Evolutionary conservation across 2,329 filamentous ascomycete genomes (phyloP).

Genomic region (Hypocreales sp.): DNA sequence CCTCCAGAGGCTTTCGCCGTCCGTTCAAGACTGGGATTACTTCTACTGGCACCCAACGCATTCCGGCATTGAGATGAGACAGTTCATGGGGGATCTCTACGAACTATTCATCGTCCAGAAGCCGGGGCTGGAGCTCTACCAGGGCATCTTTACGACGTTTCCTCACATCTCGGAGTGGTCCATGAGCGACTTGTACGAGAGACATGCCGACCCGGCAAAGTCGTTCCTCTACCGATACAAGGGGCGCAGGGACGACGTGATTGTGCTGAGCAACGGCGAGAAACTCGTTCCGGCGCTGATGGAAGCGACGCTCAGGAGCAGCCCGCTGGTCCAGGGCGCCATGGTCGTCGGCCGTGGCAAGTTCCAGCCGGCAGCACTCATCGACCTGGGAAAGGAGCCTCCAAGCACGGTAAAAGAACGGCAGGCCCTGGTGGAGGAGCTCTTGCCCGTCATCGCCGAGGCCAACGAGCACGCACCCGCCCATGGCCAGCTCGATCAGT

Average conservation of each 20-base stretch:
- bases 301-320: slow-evolving; percentile 14
- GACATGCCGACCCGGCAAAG: slow-evolving; percentile 16
- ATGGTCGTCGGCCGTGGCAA: slow-evolving; percentile 25
- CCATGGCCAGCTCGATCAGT: no score
- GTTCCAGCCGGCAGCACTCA: slow-evolving; percentile 30
- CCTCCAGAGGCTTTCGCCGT: no score
- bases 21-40: no score
- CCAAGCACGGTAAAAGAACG: slow-evolving; percentile 6
- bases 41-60: no score
- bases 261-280: slow-evolving; percentile 23
- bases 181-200: slow-evolving; percentile 19
- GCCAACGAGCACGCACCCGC: slow-evolving; percentile 28
- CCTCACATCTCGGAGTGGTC: slow-evolving; percentile 19
- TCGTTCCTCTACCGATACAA: slow-evolving; percentile 19
- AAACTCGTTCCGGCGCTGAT: slow-evolving; percentile 24
- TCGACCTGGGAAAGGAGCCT: slow-evolving; percentile 24
- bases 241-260: slow-evolving; percentile 22
- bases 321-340: slow-evolving; percentile 13
- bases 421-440: slow-evolving; percentile 22
- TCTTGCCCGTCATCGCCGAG: slow-evolving; percentile 26
- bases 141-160: slow-evolving; percentile 20
- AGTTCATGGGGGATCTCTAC: no score
- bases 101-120: slow-evolving; percentile 23
- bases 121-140: no score
- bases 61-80: no score